Base-by-base conservation (phyloP, 495 filamentous ascomycete species). In the Astrocystis sublimbata region DNA sequence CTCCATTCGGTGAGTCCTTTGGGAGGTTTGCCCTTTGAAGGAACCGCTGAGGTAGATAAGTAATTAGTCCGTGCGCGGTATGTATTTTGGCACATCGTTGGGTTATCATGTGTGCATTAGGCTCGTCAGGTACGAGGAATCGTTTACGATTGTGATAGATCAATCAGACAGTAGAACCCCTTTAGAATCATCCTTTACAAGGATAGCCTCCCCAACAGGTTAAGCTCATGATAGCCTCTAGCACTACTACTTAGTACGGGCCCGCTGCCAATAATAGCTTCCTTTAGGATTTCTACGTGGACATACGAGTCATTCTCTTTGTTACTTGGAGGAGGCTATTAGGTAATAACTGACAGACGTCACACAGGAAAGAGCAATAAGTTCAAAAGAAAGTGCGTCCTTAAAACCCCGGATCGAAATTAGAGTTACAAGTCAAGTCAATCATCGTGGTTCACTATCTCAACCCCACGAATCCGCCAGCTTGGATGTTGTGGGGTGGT, bases 401-500 rank as follows among this genome's bases (percentile, higher is more conserved):
- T 28, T 15, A 6, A 49, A 4, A 31, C 30, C 17, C 24, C 8
- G 30, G 12, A 12, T 8, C n/a, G n/a, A n/a, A 30, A 30, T 49
- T 17, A 31, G 30, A 49, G 26, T 28, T 49, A 49, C n/a, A 26
- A 49, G 26, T n/a, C n/a, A n/a, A 17, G 26, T 26, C 46, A 30
- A 30, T 13, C 19, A 50, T 31, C 30, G 30, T 59, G 4, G 43
- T 23, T 35, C 10, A 42, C 15, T 28, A 33, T 24, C 8, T 21
- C 24, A 59, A 49, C 56, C 56, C 56, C 56, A 59, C 56, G 56
- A 45, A 26, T 17, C 42, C 45, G 56, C 41, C 31, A 7, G 17
- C 13, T 13, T 40, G 56, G 56, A 38, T 40, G 56, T 38, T 49
- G 56, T 59, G 56, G 56, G 56, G 53, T 24, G 42, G 24, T 56